Percentiles rank a stretch among this genome's conserved stretches.
Evolutionary conservation across 1,139 yeast species (phyloP).

Genomic region (Saccharomycopsis crataegensis): DNA sequence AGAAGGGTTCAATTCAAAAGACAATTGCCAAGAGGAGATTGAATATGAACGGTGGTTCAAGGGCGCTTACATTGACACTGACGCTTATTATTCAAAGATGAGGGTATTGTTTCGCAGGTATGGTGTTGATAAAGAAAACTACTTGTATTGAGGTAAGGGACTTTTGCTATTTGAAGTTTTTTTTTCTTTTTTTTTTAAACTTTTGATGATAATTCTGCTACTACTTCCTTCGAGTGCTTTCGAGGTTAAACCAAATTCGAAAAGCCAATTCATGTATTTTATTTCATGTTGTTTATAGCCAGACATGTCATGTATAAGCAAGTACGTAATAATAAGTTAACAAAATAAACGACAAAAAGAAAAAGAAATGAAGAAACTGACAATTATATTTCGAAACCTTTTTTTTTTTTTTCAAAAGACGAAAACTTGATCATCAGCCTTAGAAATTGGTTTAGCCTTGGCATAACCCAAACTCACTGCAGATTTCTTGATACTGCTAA

Average conservation of each 20-base stretch:
- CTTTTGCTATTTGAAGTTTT: not conserved
- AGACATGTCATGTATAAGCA: not conserved
- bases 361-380: not conserved
- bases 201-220: not conserved
- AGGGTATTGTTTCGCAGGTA: conserved; percentile 27
- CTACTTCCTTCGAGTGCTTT: not conserved
- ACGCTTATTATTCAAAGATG: conserved; percentile 56
- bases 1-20: conserved; percentile 34
- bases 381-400: not conserved
- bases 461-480: conserved; percentile 71
- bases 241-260: too few relatives aligned
- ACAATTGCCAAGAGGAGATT: conserved; percentile 23
- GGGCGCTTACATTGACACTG: conserved; percentile 74
- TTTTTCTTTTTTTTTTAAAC: not conserved
- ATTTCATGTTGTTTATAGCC: too few relatives aligned
- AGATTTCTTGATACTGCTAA: conserved; percentile 71
- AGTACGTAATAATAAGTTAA: not conserved
- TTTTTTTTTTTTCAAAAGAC: conserved; percentile 46
- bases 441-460: conserved; percentile 86
- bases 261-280: too few relatives aligned
- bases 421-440: conserved; percentile 89
- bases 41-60: conserved; percentile 53
- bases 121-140: not conserved
- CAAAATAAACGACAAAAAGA: not conserved
- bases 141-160: not conserved